Base-by-base conservation (phyloP, 345 rosid genomes). In the Anastatica hierochuntica region DNA sequence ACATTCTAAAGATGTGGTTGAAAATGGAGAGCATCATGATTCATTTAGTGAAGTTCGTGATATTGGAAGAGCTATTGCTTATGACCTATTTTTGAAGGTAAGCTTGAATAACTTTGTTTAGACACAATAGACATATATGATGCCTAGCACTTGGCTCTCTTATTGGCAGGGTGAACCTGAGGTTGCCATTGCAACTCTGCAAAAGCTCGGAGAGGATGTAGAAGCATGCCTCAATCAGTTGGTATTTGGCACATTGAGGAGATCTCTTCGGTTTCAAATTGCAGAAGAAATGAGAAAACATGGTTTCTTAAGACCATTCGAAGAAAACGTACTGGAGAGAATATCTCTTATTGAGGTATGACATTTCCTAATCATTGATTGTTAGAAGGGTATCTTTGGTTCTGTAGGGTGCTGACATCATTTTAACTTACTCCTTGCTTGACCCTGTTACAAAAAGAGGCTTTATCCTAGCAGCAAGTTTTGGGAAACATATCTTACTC, bases 41-140 rank as follows among this genome's bases (percentile, higher is more conserved):
- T 78, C 88, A 40, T 92, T 92, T 64, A 82, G 67, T 61, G 90
- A 88, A 92, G 94, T 92, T 76, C 88, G 78, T 57, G 88, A 79
- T 53, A 68, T 81, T 52, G 98, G 96, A 64, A 79, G 85, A 72
- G 83, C 94, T 43, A 83, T 92, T 68, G 94, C 98, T 58, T 92
- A 88, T 79, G 98, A 83, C 66, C 70, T 88, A 64, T 83, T 92
- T 77, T 75, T 85, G 61, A 83, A 85, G 94, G 98, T 88, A 80
- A 67, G 55, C 70, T 63, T 62, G 52, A 47, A 64, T 56, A 39
- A 23, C 37, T 64, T 29, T 64, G 49, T 16, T 60, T 51, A 43
- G 57, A 36, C 12, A 37, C 51, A 56, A 63, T 13, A 20, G 31
- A 48, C 48, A 36, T 58, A 14, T 65, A 58, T 64, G 44, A 45